phyloP scores from a whole-genome alignment of 768 basidiomycete genomes.

The Pleurotus eryngii region DNA sequence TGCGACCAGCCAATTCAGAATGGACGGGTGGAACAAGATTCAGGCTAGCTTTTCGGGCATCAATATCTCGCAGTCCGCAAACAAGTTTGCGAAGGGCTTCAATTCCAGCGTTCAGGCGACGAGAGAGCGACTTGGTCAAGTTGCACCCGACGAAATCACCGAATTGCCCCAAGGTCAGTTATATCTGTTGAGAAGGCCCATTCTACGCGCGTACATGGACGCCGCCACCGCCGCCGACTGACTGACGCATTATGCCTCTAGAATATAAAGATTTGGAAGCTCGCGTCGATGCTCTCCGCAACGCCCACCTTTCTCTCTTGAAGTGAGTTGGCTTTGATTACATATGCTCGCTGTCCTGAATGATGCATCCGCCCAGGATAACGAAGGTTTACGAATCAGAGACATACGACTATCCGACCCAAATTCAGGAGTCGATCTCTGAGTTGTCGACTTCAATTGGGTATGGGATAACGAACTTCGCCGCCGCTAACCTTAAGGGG shows the following conservation, averaged over 20 bases:
- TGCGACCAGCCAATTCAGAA: slow-evolving; percentile 15
- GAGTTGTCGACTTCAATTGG: slow-evolving; percentile 72
- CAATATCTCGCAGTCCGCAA: slow-evolving; percentile 74
- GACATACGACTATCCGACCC: slow-evolving; percentile 85
- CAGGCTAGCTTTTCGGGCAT: slow-evolving; percentile 58
- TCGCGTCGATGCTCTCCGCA: slow-evolving; percentile 87
- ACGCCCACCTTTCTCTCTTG: slow-evolving; percentile 71
- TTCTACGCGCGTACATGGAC: too few relatives aligned
- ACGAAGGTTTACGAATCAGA: slow-evolving; percentile 87
- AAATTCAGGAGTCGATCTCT: slow-evolving; percentile 78
- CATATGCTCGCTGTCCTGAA: background rate
- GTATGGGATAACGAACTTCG: slow-evolving; percentile 76
- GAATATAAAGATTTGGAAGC: slow-evolving; percentile 97
- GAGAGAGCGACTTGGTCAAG: slow-evolving; percentile 82
- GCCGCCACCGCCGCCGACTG: too few relatives aligned
- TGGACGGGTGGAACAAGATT: slow-evolving; percentile 69
- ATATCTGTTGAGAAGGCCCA: background rate
- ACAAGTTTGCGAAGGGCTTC: slow-evolving; percentile 76
- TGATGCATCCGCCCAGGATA: slow-evolving; percentile 45
- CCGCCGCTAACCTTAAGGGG: slow-evolving; percentile 84
- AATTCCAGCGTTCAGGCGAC: slow-evolving; percentile 83
- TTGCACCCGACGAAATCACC: slow-evolving; percentile 90
- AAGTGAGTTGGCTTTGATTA: slow-evolving; percentile 47
- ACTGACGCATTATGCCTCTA: slow-evolving; percentile 24
- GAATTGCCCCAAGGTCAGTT: slow-evolving; percentile 83